Percentiles rank a stretch among this genome's conserved stretches.
These are phyloP conservation scores for Spongospora subterranea DNA, from an alignment of 208 protist genomes.

Conservation along the genomic window DNA sequence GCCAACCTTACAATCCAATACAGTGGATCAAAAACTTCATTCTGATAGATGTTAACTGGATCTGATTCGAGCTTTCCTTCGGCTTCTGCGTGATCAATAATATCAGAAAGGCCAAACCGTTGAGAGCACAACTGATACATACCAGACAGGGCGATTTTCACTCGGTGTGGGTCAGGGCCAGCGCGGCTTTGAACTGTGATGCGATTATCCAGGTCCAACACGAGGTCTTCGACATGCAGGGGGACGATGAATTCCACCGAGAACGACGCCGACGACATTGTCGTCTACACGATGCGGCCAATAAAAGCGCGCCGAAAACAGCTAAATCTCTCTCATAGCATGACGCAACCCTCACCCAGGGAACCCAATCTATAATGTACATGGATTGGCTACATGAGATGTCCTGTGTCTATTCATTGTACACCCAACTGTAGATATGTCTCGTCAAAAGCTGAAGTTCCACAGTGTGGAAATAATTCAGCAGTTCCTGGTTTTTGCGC, in stretches of 20 bases:
- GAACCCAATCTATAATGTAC: too few relatives aligned
- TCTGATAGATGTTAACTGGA: not conserved
- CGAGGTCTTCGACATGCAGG: slow-evolving; percentile 39
- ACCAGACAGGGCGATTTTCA: not conserved
- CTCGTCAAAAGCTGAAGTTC: too few relatives aligned
- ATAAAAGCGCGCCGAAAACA: not conserved
- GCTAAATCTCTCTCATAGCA: too few relatives aligned
- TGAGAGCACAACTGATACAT: not conserved
- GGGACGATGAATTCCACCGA: not conserved
- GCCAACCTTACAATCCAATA: not conserved
- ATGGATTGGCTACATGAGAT: too few relatives aligned
- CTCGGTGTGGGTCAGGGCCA: not conserved
- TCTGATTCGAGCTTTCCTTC: not conserved
- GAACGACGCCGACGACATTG: not conserved
- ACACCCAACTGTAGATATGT: not conserved
- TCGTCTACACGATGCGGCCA: not conserved
- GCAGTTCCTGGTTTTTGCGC: too few relatives aligned
- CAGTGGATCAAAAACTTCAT: not conserved
- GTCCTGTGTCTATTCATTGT: too few relatives aligned
- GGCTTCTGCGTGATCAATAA: not conserved
- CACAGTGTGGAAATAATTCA: too few relatives aligned
- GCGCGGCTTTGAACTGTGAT: not conserved
- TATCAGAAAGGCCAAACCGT: not conserved
- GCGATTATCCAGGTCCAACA: slow-evolving; percentile 25
- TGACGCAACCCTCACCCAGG: not conserved